A percentile compares a stretch with the other conserved stretches of the same genome.
Evolutionary conservation across 2,329 filamentous ascomycete genomes (phyloP).

Genomic region (Paraphoma chrysanthemicola): DNA sequence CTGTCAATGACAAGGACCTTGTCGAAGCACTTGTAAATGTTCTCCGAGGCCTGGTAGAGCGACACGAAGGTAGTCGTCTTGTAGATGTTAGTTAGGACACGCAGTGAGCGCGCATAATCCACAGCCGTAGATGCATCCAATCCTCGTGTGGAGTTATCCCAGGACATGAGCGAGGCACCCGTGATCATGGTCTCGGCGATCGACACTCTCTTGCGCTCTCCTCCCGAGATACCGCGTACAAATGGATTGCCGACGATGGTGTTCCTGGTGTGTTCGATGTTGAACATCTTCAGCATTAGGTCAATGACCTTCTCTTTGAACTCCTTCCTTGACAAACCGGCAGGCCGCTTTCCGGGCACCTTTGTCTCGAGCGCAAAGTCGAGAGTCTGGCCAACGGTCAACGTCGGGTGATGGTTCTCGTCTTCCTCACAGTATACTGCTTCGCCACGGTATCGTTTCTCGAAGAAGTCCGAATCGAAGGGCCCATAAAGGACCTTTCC

Average conservation of each 20-base stretch:
- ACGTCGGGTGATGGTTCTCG: conserved; percentile 82
- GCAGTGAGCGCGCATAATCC: conserved; percentile 56
- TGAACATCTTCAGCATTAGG: conserved; percentile 87
- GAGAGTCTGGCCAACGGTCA: conserved; percentile 88
- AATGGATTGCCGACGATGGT: conserved; percentile 87
- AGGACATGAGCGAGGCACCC: conserved; percentile 73
- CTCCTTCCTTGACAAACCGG: conserved; percentile 72
- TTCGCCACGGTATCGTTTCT: conserved; percentile 76
- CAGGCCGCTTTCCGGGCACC: conserved; percentile 79
- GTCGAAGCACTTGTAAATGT: conserved; percentile 80
- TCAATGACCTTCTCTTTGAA: conserved; percentile 80
- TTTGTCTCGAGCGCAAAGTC: conserved; percentile 86
- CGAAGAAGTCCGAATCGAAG: conserved; percentile 73
- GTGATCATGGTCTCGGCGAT: conserved; percentile 85
- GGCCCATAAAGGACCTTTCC: conserved; percentile 82
- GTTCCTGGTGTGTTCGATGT: conserved; percentile 85
- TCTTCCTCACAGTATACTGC: conserved; percentile 88
- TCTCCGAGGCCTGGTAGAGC: conserved; percentile 84
- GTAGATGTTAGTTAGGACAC: conserved; percentile 80
- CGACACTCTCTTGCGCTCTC: conserved; percentile 79
- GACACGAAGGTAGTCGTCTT: conserved; percentile 85
- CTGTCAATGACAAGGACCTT: conserved; percentile 83
- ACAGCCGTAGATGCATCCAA: conserved; percentile 58
- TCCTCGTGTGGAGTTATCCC: conserved; percentile 59
- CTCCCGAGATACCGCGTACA: conserved; percentile 77